A percentile compares a stretch with the other conserved stretches of the same genome.
Evolutionary conservation across 2,329 filamentous ascomycete species (phyloP).

Genomic region (Leptodontidium sp.): DNA sequence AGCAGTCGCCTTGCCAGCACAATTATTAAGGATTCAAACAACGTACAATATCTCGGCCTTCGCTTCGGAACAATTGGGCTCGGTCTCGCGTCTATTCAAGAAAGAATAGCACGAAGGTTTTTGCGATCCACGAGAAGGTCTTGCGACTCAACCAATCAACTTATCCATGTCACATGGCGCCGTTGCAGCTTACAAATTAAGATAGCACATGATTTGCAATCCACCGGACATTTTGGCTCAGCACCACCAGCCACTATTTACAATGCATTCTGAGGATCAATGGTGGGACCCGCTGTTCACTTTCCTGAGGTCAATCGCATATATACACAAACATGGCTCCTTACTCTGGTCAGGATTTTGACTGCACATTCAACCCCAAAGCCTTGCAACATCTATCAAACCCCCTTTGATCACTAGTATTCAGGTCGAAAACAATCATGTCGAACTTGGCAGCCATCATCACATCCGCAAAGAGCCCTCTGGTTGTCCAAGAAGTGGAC

Average conservation of each 20-base stretch:
- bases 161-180: not conserved
- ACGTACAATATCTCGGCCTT: not conserved
- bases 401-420: not conserved
- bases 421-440: slow-evolving; percentile 32
- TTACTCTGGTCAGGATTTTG: too few species aligned
- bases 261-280: too few species aligned
- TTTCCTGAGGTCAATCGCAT: too few species aligned
- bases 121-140: not conserved
- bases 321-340: too few species aligned
- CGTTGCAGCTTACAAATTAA: too few species aligned
- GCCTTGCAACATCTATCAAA: too few species aligned
- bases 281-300: too few species aligned
- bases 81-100: not conserved
- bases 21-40: not conserved
- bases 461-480: slow-evolving; percentile 44
- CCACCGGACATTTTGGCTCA: not conserved
- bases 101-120: not conserved
- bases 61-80: not conserved
- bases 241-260: not conserved
- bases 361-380: too few species aligned
- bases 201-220: not conserved
- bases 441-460: slow-evolving; percentile 36
- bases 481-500: slow-evolving; percentile 48
- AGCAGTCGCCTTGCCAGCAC: not conserved
- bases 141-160: not conserved